Percentiles rank a stretch among this genome's conserved stretches.
These are phyloP conservation scores for Camelina hispida DNA, from an alignment of 345 rosid species.

Conservation along the genomic window DNA sequence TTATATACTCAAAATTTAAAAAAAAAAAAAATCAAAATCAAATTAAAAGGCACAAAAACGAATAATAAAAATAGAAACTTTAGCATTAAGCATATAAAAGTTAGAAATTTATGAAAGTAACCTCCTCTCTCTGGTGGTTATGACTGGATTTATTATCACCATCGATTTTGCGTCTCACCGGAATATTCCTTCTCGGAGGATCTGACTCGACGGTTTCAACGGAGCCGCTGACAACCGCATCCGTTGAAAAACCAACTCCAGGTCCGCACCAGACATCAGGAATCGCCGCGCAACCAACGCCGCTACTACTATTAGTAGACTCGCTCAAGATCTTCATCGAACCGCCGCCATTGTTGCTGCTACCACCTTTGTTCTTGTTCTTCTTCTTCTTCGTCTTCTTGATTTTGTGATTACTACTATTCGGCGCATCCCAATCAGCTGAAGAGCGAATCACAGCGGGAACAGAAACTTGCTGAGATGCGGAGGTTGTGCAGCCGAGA, in stretches of 20 bases:
- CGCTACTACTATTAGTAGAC: conserved; percentile 36
- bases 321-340: conserved; percentile 35
- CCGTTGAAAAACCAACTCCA: conserved; percentile 81
- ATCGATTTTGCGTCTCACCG: conserved; percentile 73
- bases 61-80: neutral
- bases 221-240: conserved; percentile 62
- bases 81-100: neutral
- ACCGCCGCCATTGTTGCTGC: conserved; percentile 26
- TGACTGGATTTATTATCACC: conserved; percentile 53
- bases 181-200: conserved; percentile 58
- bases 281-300: conserved; percentile 54
- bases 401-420: conserved; percentile 46
- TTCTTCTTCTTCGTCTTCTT: conserved; percentile 47
- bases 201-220: conserved; percentile 58
- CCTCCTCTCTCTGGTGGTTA: conserved; percentile 56
- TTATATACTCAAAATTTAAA: too few species aligned
- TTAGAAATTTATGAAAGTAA: neutral
- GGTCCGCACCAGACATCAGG: conserved; percentile 95
- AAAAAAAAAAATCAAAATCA: neutral
- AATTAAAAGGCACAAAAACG: neutral
- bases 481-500: conserved; percentile 74
- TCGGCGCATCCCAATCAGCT: conserved; percentile 71
- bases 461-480: conserved; percentile 81
- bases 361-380: conserved; percentile 38
- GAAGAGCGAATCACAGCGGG: conserved; percentile 81